Conservation (phyloP, 2,329 filamentous ascomycete species). For the Clarireedia sp. region DNA sequence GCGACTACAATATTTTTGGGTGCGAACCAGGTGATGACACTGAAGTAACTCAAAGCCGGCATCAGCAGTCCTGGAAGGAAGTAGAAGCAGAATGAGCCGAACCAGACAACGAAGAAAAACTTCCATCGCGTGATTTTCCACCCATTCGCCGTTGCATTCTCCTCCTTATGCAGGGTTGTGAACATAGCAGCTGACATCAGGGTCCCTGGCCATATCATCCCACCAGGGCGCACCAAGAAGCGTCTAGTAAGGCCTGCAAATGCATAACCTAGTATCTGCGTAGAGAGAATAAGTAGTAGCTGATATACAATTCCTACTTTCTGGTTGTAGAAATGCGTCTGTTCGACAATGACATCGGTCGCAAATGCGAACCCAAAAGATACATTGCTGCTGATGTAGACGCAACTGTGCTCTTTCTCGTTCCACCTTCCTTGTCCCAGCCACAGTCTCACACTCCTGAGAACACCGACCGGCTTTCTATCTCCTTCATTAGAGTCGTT, state of each 20-base stretch:
- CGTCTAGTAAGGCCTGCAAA: conserved; percentile 76
- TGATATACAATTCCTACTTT: conserved; percentile 70
- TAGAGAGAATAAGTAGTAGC: conserved; percentile 74
- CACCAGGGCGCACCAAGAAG: conserved; percentile 75
- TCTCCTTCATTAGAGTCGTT: conserved; percentile 9
- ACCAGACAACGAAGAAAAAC: conserved; percentile 73
- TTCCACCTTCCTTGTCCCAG: conserved; percentile 77
- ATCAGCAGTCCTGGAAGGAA: conserved; percentile 77
- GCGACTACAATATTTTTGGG: conserved; percentile 80
- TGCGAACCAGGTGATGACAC: conserved; percentile 79
- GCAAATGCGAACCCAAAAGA: conserved; percentile 86
- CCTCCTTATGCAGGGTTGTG: conserved; percentile 73
- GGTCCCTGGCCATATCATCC: conserved; percentile 88
- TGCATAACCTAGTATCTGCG: conserved; percentile 78
- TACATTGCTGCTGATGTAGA: conserved; percentile 84
- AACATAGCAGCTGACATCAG: conserved; percentile 88
- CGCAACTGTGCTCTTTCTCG: conserved; percentile 80
- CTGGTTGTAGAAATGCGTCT: conserved; percentile 83
- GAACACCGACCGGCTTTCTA: conserved; percentile 13
- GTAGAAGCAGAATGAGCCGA: conserved; percentile 69
- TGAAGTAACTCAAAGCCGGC: conserved; percentile 83
- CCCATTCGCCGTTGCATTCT: conserved; percentile 73
- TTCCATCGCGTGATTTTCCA: conserved; percentile 78
- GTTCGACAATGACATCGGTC: conserved; percentile 84
- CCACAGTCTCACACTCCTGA: conserved; percentile 55